Conservation (phyloP, 441 rosid genomes). For the Capsella rubella region DNA sequence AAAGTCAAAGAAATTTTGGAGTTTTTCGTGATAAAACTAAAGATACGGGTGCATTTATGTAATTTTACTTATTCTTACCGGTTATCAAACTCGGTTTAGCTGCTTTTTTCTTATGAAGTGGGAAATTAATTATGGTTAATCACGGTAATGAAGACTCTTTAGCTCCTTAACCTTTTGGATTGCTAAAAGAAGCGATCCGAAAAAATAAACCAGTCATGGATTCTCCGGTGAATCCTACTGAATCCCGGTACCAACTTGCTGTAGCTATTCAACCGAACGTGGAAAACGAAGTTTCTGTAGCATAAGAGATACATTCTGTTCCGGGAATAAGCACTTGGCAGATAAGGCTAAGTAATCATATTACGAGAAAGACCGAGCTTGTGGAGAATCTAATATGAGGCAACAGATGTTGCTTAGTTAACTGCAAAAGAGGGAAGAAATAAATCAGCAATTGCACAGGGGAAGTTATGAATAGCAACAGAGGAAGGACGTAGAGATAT, state of each 20-base stretch:
- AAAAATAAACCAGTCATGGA: constrained; percentile 26
- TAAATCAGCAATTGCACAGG: constrained; percentile 67
- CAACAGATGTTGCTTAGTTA: constrained; percentile 55
- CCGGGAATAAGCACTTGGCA: constrained; percentile 44
- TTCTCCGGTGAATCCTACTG: constrained; percentile 32
- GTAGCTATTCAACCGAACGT: not conserved
- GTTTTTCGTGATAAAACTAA: not conserved
- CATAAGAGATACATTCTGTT: not conserved
- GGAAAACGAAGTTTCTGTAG: not conserved
- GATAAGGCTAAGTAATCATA: constrained; percentile 61
- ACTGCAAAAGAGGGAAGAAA: constrained; percentile 54
- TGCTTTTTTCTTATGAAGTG: not conserved
- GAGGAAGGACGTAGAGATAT: constrained; percentile 55
- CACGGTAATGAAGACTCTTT: not conserved
- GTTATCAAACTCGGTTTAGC: constrained; percentile 7
- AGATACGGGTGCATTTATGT: constrained; percentile 11
- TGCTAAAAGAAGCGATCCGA: not conserved
- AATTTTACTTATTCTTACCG: not conserved
- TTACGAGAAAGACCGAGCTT: constrained; percentile 43
- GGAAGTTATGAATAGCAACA: constrained; percentile 55
- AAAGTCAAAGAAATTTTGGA: not conserved
- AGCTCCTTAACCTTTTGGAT: not conserved
- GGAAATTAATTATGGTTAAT: not conserved
- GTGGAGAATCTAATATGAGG: constrained; percentile 52
- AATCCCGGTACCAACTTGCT: constrained; percentile 8